Evolutionary conservation across 345 rosid species (phyloP).

Genomic region (Bruguiera gymnorhiza): DNA sequence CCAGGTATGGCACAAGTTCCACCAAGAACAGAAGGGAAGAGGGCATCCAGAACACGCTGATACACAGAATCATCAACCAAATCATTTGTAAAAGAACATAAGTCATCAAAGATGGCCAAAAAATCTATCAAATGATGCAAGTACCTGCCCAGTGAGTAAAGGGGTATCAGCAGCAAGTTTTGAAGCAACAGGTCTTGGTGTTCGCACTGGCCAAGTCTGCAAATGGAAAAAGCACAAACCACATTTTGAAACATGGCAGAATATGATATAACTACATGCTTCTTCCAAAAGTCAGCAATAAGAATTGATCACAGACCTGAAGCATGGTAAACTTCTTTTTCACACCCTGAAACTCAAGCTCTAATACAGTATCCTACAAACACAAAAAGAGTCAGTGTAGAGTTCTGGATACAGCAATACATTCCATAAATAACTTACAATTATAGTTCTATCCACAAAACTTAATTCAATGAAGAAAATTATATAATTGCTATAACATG

Average conservation of each 20-base stretch:
- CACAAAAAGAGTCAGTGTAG: neutral
- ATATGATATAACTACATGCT: neutral
- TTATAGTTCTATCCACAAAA: too few relatives aligned
- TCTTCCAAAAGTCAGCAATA: neutral
- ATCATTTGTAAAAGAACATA: neutral
- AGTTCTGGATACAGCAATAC: neutral
- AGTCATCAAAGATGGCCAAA: neutral
- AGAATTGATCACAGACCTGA: slow-evolving; percentile 56
- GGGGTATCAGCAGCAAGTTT: slow-evolving; percentile 99
- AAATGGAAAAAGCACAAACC: slow-evolving; percentile 19
- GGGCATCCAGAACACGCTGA: slow-evolving; percentile 99
- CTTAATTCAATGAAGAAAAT: too few relatives aligned
- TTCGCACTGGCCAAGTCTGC: slow-evolving; percentile 98
- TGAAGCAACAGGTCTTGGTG: slow-evolving; percentile 97
- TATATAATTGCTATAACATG: too few relatives aligned
- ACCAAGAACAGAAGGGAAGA: slow-evolving; percentile 99
- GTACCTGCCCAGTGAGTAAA: slow-evolving; percentile 94
- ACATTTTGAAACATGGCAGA: neutral
- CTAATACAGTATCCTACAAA: slow-evolving; percentile 85
- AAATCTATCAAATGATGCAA: neutral
- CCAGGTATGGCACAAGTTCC: slow-evolving; percentile 99
- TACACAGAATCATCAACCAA: slow-evolving; percentile 27
- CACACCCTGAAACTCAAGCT: slow-evolving; percentile 97
- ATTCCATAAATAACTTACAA: too few relatives aligned
- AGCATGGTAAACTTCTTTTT: slow-evolving; percentile 94